Evolutionary conservation across 208 protist species (phyloP), one percentile per base, ranked within the genome.

Genomic region (Wallacemonas sp.): DNA sequence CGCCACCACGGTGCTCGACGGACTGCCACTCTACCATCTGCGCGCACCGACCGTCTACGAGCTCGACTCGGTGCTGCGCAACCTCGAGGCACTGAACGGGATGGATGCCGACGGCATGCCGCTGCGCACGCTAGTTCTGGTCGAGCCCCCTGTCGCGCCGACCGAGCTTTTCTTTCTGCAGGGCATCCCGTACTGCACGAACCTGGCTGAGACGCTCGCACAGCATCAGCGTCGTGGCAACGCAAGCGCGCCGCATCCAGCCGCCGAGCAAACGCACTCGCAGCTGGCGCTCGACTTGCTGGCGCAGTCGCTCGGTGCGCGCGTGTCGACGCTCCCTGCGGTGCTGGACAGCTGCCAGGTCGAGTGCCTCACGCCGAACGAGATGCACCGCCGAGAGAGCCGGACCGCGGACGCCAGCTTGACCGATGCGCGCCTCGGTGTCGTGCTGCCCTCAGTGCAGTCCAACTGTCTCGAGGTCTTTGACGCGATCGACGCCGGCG

Each of bases 161-260:
- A 46, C 54, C 18, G 68, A 81, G 4, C 50, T 91, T 0, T 79
- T 95, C 44, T 92, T 91, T 61, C 41, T 90, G 22, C 77, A 91
- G 61, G 90, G 90, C 12, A 72, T 83, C 29, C 77, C 90, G 0
- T 95, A 93, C 72, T 57, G 62, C 8, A 69, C 72, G 22, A 23
- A 77, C 44, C 50, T 84, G 10, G 64, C 57, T 3, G 57, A 73
- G 8, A 50, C 61, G 14, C 41, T 85, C 38, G 61, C 73, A 18
- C 42, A 61, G 18, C 72, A 74, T 22, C 67, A 62, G n/a, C 82
- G 76, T 12, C 52, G 75, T 11, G 50, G 72, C 3, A 77, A 74
- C 31, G 10, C 22, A 14, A 29, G 36, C 1, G 72, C 62, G 12
- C 61, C 74, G 32, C 26, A 49, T 1, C 66, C 79, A 4, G 48